These are phyloP conservation scores for Podila clonocystis DNA, from an alignment of 192 early-diverging fungal genomes.

Conservation along the genomic window DNA sequence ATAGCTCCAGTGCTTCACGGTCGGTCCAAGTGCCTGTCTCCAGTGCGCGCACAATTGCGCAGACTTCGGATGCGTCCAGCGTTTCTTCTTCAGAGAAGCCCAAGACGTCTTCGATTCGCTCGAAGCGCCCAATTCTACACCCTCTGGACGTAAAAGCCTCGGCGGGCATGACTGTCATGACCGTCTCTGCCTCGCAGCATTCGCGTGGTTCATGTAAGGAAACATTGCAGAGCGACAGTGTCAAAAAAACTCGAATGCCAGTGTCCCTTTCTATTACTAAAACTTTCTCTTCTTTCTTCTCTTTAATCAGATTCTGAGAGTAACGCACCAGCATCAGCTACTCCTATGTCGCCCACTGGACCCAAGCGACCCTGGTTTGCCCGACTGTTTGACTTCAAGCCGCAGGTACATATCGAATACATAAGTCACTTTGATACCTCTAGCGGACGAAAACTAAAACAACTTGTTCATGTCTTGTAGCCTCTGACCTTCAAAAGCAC, in stretches of 20 bases:
- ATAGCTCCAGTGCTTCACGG: neutral
- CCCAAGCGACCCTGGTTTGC: constrained; percentile 38
- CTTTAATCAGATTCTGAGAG: constrained; percentile 26
- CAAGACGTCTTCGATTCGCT: neutral
- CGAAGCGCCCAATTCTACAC: constrained; percentile 18
- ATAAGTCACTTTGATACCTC: neutral
- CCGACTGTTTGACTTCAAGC: constrained; percentile 46
- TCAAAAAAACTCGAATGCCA: neutral
- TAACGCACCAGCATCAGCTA: neutral
- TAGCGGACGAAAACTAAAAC: neutral
- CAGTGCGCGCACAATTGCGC: neutral
- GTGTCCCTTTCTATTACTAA: no score
- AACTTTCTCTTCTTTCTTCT: neutral
- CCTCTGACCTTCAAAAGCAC: constrained; percentile 31
- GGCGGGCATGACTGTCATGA: constrained; percentile 12
- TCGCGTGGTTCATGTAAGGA: constrained; percentile 26
- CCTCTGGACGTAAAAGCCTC: constrained; percentile 32
- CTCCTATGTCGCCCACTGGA: constrained; percentile 5
- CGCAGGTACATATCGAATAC: constrained; percentile 12
- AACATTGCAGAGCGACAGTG: no score
- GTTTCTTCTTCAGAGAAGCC: constrained; percentile 9
- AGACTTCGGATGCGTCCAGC: neutral
- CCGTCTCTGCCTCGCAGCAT: constrained; percentile 18
- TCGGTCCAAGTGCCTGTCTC: neutral
- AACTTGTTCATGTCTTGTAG: neutral